Base-by-base conservation (phyloP, 768 basidiomycete species). In the Phaeotremella fagi region DNA sequence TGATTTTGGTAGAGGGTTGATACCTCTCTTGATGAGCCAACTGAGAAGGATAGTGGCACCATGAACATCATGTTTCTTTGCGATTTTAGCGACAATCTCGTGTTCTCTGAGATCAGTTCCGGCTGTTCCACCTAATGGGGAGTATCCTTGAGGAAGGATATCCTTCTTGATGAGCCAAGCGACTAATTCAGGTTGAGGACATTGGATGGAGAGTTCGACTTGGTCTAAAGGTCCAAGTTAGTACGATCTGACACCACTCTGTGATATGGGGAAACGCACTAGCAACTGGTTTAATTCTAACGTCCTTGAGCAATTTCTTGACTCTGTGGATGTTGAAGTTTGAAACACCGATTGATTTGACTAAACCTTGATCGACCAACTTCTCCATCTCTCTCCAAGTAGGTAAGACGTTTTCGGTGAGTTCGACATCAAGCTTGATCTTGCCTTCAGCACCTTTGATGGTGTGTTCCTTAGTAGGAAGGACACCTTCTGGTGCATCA, bases 341-440 rank as follows among this genome's bases (percentile, higher is more conserved):
- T 84, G 85, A 86, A 43, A 89, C 78, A 29, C 88, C 88, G 49
- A 89, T 89, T 60, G 87, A 85, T 68, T 80, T 80, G 28, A 87
- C 76, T 68, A 88, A 86, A 24, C 87, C 87, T 63, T 83, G 84
- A 57, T 82, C 81, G 2, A 87, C 84, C 74, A 87, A 75, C 71
- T 85, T 78, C 74, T 94, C 90, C 83, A 94, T 81, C 15, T 81
- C 87, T 36, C 74, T 68, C 88, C 88, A 92, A 16, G 90, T 92
- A 24, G 58, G 58, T 45, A 53, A 38, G 37, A 59, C 58, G 44
- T 59, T 49, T 11, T 59, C 53, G 26, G 37, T 41, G 28, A 59
- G 58, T 28, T 49, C 49, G 27, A 59, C 60, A 29, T 83, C 80
- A 54, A 85, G 52, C 69, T 78, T 71, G 49, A 77, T 75, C 9